These are phyloP conservation scores for Clonostachys chloroleuca DNA, from an alignment of 2,329 filamentous ascomycete genomes.

Conservation along the genomic window DNA sequence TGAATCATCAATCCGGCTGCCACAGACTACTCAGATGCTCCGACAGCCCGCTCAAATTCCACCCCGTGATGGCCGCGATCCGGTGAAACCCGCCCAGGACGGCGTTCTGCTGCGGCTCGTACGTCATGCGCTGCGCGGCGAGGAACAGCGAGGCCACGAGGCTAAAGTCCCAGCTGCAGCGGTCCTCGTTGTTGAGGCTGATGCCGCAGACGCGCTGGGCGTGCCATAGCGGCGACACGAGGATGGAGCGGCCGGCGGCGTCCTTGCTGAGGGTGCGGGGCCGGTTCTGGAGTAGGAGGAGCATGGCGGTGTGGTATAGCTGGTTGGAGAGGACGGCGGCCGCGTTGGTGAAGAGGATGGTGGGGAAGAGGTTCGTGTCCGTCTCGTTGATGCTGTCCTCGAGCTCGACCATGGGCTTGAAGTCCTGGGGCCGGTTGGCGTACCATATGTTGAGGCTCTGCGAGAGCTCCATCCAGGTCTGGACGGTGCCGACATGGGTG, in stretches of 20 bases:
- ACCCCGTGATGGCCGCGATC: conserved; percentile 33
- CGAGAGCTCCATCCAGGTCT: conserved; percentile 19
- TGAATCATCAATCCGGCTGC: conserved; percentile 11
- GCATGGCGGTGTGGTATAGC: conserved; percentile 50
- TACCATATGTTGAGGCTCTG: conserved; percentile 26
- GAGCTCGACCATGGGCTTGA: conserved; percentile 24
- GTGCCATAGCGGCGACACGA: conserved; percentile 41
- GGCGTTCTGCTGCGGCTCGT: conserved; percentile 37
- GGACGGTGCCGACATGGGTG: conserved; percentile 5
- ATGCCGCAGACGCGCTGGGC: conserved; percentile 43
- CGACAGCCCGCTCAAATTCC: conserved; percentile 20
- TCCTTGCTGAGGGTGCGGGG: conserved; percentile 33
- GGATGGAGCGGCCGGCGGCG: conserved; percentile 16
- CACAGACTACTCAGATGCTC: conserved; percentile 17
- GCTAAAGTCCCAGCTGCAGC: conserved; percentile 40
- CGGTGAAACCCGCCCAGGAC: conserved; percentile 31
- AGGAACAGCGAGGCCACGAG: conserved; percentile 39
- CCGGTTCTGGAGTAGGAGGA: conserved; percentile 44
- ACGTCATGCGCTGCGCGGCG: conserved; percentile 40
- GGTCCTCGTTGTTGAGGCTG: conserved; percentile 36
- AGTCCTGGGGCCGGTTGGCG: conserved; percentile 18
- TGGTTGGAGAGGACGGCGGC: conserved; percentile 45
- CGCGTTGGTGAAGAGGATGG: conserved; percentile 28
- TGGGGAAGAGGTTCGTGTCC: conserved; percentile 21
- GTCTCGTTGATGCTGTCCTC: conserved; percentile 8